Percentiles rank a stretch among this genome's conserved stretches.
Conservation (phyloP, 352 stramenopile species). For the Pythium aquatile region DNA sequence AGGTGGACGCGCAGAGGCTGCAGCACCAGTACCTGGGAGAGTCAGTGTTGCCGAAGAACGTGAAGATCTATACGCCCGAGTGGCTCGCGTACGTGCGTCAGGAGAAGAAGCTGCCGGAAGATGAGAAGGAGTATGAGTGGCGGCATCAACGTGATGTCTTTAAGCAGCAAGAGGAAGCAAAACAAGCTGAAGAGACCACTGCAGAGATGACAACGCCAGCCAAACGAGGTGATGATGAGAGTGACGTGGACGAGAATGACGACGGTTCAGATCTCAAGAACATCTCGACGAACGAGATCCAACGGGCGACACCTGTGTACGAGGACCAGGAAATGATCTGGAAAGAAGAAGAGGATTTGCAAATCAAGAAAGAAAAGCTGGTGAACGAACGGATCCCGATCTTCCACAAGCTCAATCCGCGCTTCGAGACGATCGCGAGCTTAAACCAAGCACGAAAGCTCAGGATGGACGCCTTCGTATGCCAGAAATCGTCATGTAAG, state of each 20-base stretch:
- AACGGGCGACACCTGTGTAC: slow-evolving; percentile 34
- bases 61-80: slow-evolving; percentile 53
- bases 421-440: slow-evolving; percentile 49
- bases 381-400: slow-evolving; percentile 57
- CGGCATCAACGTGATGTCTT: slow-evolving; percentile 23
- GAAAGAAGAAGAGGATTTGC: slow-evolving; percentile 44
- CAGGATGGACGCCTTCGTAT: slow-evolving; percentile 61
- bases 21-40: slow-evolving; percentile 32
- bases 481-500: slow-evolving; percentile 70
- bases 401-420: slow-evolving; percentile 78
- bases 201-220: neutral
- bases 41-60: slow-evolving; percentile 33
- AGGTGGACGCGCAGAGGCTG: slow-evolving; percentile 40
- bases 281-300: slow-evolving; percentile 35
- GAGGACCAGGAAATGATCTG: slow-evolving; percentile 38
- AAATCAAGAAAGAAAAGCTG: slow-evolving; percentile 48
- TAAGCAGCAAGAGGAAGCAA: slow-evolving; percentile 25
- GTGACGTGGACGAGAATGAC: slow-evolving; percentile 34
- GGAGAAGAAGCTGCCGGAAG: slow-evolving; percentile 37
- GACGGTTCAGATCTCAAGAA: slow-evolving; percentile 55
- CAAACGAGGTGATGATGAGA: slow-evolving; percentile 10
- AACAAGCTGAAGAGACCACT: slow-evolving; percentile 18
- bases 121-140: slow-evolving; percentile 39
- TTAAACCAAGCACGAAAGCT: slow-evolving; percentile 32
- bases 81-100: slow-evolving; percentile 60